Base-by-base conservation (phyloP, 345 rosid genomes). In the Gossypium ekmanianum region DNA sequence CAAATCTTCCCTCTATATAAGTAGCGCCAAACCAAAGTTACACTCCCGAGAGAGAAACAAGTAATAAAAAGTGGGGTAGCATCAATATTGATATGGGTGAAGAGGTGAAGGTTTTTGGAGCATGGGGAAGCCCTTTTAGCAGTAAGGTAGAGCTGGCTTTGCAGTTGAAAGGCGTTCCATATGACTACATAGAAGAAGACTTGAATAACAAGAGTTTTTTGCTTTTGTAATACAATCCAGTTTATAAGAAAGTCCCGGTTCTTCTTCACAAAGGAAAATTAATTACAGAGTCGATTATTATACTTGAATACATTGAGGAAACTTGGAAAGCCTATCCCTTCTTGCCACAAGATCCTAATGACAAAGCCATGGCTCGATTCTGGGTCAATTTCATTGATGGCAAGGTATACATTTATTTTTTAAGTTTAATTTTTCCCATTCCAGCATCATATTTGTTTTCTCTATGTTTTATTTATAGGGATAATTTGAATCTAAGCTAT, bases 281-380 rank as follows among this genome's bases (percentile, higher is more conserved):
- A 10, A 16, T 84, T 13, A 22, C 52, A 14, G 90, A 87, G 76
- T 87, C 88, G 14, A 76, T 57, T 1, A n/a, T 83, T 1, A 87
- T 85, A 18, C 81, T 87, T 11, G 81, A 87, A 9, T 87, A 87
- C 78, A 83, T 87, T 78, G 88, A 87, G 11, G 81, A 85, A 56
- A 87, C 84, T 4, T 85, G 90, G 87, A 77, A 74, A 24, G 12
- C 34, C 16, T 75, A 80, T 68, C 88, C 84, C 14, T 68, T 85
- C 34, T 71, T 85, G 63, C 87, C 88, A 14, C 70, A 39, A 13
- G 84, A 87, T 65, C 85, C 87, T 59, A 74, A 80, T 44, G 79
- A 79, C 13, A 78, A 79, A 79, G 83, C 88, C 68, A 26, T 63
- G 66, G 83, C 87, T 79, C 78, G 81, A 1, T 82, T 87, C 39